Evolutionary conservation across 2,329 filamentous ascomycete species (phyloP).

Genomic region (Fusarium euwallaceae): DNA sequence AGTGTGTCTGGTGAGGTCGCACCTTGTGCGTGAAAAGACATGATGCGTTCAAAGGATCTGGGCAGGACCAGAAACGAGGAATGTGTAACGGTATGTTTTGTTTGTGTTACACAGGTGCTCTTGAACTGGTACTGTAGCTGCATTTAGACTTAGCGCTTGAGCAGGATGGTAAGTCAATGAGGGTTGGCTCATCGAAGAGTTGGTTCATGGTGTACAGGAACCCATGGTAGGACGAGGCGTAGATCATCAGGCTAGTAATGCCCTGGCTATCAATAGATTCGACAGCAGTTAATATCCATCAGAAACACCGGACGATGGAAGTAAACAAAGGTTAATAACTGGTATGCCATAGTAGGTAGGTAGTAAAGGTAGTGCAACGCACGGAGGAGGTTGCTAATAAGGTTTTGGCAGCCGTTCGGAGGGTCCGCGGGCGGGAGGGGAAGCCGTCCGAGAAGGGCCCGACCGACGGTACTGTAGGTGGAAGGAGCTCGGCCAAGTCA

Average conservation of each 20-base stretch:
- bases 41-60: constrained; percentile 29
- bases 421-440: constrained; percentile 37
- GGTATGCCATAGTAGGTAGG: background rate
- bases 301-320: background rate
- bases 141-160: constrained; percentile 22
- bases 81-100: constrained; percentile 40
- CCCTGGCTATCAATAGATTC: background rate
- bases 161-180: constrained; percentile 12
- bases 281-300: constrained; percentile 4
- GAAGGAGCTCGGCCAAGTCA: background rate
- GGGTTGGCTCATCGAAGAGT: constrained; percentile 5
- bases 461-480: constrained; percentile 24
- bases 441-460: constrained; percentile 39
- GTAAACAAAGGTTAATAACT: constrained; percentile 6
- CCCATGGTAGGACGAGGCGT: background rate
- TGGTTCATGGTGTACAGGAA: constrained; percentile 18
- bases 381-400: constrained; percentile 33
- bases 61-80: constrained; percentile 44
- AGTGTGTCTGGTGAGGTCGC: constrained; percentile 23
- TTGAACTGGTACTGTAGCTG: constrained; percentile 20
- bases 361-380: constrained; percentile 22
- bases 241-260: background rate
- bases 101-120: constrained; percentile 42
- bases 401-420: constrained; percentile 41
- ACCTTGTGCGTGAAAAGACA: constrained; percentile 31